Conservation (phyloP, 2,329 filamentous ascomycete genomes). For the Fonsecaea multimorphosa region DNA sequence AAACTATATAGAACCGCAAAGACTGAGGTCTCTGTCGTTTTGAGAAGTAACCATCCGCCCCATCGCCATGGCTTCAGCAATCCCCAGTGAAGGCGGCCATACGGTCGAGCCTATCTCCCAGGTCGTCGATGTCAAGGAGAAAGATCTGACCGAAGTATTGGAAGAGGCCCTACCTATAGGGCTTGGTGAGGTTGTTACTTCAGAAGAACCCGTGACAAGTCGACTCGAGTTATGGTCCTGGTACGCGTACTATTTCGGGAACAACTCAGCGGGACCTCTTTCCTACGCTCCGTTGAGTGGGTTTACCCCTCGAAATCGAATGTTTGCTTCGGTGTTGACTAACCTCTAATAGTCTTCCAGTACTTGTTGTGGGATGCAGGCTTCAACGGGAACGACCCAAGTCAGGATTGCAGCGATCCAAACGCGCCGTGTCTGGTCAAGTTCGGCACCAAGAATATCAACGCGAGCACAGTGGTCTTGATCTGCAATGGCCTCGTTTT, state of each 20-base stretch:
- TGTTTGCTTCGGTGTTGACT: not conserved
- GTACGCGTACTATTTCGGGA: conserved; percentile 8
- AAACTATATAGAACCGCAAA: not conserved
- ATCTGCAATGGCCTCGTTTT: conserved; percentile 1
- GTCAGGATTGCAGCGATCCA: not conserved
- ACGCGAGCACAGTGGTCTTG: not conserved
- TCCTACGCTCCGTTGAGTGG: conserved; percentile 3
- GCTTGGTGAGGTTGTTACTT: not conserved
- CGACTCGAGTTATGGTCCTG: not conserved
- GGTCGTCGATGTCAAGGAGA: not conserved
- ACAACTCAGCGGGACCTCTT: conserved; percentile 10
- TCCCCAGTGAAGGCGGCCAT: not conserved
- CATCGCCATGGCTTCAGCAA: not conserved
- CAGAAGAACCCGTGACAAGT: not conserved
- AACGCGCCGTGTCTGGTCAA: not conserved
- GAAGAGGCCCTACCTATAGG: not conserved
- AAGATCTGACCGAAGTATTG: not conserved
- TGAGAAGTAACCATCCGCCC: not conserved
- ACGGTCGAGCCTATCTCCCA: not conserved
- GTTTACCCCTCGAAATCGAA: not conserved
- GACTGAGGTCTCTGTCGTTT: not conserved
- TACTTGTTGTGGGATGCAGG: not conserved
- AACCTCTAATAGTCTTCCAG: not conserved
- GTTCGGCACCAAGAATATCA: not conserved
- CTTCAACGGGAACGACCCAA: not conserved